Evolutionary conservation across 108 stramenopile species (phyloP).

Genomic region (Aurantiochytrium sp.): DNA sequence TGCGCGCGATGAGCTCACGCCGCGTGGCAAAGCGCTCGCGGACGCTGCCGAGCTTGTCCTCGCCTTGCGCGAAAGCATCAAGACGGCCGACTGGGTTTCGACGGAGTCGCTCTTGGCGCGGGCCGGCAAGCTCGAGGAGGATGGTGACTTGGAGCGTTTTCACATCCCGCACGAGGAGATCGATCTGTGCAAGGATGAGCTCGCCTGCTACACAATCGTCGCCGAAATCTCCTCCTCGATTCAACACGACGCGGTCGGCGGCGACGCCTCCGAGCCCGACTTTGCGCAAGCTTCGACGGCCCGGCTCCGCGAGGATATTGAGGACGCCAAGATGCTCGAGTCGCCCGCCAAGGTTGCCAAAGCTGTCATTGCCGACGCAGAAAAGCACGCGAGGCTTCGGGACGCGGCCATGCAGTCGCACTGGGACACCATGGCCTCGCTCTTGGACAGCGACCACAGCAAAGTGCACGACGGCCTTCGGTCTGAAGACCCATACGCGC

Average conservation of each 20-base stretch:
- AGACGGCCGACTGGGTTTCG: not conserved
- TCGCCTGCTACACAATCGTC: not conserved
- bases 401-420: not conserved
- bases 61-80: not conserved
- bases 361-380: not conserved
- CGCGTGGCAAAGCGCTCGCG: not conserved
- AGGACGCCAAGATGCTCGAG: slow-evolving; percentile 7
- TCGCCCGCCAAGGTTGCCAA: not conserved
- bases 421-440: not conserved
- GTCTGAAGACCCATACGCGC: not conserved
- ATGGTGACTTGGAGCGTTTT: not conserved
- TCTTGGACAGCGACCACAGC: not conserved
- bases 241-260: not conserved
- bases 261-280: not conserved
- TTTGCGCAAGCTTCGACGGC: not conserved
- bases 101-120: not conserved
- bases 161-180: not conserved
- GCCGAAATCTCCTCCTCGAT: not conserved
- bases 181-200: not conserved
- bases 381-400: not conserved
- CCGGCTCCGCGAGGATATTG: not conserved
- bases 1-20: not conserved
- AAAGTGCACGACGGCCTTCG: not conserved
- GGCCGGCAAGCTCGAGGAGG: not conserved
- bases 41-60: not conserved